A percentile compares a stretch with the other conserved stretches of the same genome.
These are phyloP conservation scores for Dipteronia dyeriana DNA, from an alignment of 345 rosid genomes.

Conservation along the genomic window DNA sequence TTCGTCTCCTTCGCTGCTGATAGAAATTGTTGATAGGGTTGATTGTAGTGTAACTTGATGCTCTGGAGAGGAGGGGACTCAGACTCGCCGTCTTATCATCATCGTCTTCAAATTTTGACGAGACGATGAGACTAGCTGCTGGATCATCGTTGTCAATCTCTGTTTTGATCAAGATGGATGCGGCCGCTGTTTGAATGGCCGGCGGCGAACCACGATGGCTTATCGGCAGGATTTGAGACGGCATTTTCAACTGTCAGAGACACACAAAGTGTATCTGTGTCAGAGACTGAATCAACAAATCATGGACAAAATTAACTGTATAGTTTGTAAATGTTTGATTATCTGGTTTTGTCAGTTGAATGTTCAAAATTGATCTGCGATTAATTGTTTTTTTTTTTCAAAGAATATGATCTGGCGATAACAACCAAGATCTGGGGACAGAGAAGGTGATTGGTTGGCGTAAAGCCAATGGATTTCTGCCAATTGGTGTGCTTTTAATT, in stretches of 20 bases:
- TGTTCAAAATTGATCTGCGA: no score
- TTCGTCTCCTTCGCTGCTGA: constrained; percentile 63
- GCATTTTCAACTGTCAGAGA: constrained; percentile 28
- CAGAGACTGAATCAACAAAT: not conserved
- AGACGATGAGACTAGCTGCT: constrained; percentile 42
- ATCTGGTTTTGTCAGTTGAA: not conserved
- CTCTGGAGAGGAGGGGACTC: constrained; percentile 57
- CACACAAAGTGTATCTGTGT: not conserved
- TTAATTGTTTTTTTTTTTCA: no score
- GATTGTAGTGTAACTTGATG: constrained; percentile 46
- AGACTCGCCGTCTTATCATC: constrained; percentile 38
- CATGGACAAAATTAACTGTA: no score
- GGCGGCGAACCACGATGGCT: constrained; percentile 31
- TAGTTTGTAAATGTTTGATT: not conserved
- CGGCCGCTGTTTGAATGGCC: constrained; percentile 17
- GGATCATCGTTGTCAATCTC: constrained; percentile 45
- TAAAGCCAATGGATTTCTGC: not conserved
- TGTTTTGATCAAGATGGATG: constrained; percentile 39
- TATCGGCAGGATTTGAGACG: constrained; percentile 45
- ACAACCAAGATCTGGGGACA: not conserved
- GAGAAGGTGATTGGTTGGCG: not conserved
- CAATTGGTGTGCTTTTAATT: not conserved
- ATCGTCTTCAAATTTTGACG: constrained; percentile 52
- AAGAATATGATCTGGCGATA: not conserved
- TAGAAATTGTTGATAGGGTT: constrained; percentile 20